Evolutionary conservation across 148 eudicot genomes (phyloP), one percentile per base, ranked within the genome.

Genomic region (Salicornia ramosissima): DNA sequence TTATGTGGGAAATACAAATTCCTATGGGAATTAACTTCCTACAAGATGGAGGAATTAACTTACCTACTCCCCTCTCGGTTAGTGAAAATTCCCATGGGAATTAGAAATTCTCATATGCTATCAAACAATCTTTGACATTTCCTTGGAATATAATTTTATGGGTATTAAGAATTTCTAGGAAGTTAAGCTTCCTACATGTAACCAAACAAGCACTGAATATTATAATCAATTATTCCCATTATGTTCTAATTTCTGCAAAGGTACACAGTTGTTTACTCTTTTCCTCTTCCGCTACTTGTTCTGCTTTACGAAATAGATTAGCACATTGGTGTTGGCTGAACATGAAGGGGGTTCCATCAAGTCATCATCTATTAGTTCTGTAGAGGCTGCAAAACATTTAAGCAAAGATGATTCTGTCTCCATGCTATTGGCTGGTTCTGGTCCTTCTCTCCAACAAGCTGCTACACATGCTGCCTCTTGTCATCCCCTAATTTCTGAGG

Each of bases 241-340:
- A 36, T 36, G 8, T 36, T 36, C 5, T 36, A 36, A 36, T 3
- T 36, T 36, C n/a, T 34, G 49, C 13, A 13, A 18, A 22, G 36
- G 14, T 21, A 10, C 43, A 16, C 49, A 43, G 21, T 65, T 58
- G 15, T 25, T 66, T 36, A 22, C 19, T 28, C 21, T n/a, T 30
- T 24, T 46, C 43, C 9, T 39, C 47, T 68, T 43, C 74, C 59
- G 18, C 49, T 24, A 49, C 40, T 28, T 64, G 30, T 34, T 31
- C 13, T 50, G 39, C 40, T 56, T 50, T 46, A n/a, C 65, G 52
- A 46, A 28, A 47, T 69, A 93, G 96, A 78, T 88, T 67, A 88
- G 96, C 80, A 93, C 98, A 47, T 74, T 93, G 77, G 85, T 93
- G 67, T 78, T 93, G 75, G 94, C 90, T 42, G 98, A 93, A 73